Evolutionary conservation across 2,329 filamentous ascomycete species (phyloP).

Genomic region (Ophiostoma sp.): DNA sequence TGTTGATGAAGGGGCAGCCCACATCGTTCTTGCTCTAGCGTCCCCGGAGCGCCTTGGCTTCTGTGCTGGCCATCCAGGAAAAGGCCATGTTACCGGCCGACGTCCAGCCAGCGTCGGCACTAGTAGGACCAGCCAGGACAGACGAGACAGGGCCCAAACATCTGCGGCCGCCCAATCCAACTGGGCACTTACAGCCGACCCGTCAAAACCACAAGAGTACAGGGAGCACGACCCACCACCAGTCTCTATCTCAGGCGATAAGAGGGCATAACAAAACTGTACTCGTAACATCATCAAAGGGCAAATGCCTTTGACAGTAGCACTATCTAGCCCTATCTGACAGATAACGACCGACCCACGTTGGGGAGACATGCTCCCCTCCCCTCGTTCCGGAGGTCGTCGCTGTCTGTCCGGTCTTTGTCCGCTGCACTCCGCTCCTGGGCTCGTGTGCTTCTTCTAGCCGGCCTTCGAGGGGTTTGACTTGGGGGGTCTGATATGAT

Average conservation of each 20-base stretch:
- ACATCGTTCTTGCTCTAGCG: conserved; percentile 15
- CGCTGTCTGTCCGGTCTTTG: conserved; percentile 8
- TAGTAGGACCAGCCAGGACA: background rate
- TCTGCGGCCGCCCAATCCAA: background rate
- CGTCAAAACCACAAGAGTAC: background rate
- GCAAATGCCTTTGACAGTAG: background rate
- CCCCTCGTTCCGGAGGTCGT: background rate
- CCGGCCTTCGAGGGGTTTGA: conserved; percentile 1
- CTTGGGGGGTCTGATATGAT: conserved; percentile 1
- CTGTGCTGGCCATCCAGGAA: background rate
- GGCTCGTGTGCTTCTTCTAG: background rate
- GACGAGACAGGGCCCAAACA: background rate
- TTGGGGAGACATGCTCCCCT: conserved; percentile 12
- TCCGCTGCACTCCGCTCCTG: background rate
- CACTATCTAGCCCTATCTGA: background rate
- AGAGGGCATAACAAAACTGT: background rate
- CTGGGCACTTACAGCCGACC: conserved; percentile 9
- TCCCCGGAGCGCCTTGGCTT: conserved; percentile 12
- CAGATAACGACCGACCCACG: conserved; percentile 15
- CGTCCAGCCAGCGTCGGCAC: background rate
- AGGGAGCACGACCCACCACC: background rate
- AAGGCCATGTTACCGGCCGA: conserved; percentile 11
- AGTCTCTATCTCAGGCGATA: background rate
- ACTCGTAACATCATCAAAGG: background rate
- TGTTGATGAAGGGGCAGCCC: background rate